Conservation (phyloP, 164 flowering plant species). For the Echeveria elegans region DNA sequence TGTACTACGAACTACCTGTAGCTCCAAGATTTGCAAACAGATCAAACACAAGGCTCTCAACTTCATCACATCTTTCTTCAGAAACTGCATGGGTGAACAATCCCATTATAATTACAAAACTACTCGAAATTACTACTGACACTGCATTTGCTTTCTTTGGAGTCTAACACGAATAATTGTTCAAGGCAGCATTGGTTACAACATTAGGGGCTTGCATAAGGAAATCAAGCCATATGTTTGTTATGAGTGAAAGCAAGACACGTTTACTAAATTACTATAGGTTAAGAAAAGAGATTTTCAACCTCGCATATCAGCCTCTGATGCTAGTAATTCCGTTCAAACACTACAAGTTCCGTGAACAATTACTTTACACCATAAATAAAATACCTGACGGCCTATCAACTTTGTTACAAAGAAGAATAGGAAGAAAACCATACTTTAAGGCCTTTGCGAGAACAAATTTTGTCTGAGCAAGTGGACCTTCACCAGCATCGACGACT, state of each 20-base stretch:
- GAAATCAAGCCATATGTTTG: neutral
- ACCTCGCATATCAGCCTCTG: neutral
- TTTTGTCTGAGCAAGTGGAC: conserved; percentile 97
- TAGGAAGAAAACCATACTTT: conserved; percentile 82
- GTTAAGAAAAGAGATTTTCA: neutral
- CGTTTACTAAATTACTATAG: too few species aligned
- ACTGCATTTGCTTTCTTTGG: neutral
- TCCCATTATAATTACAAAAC: neutral
- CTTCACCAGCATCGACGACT: conserved; percentile 99
- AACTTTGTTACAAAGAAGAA: conserved; percentile 93
- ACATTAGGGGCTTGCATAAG: neutral
- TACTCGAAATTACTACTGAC: neutral
- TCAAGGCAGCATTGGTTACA: neutral
- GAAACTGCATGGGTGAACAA: conserved; percentile 44
- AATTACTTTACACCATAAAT: neutral
- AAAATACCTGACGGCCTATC: conserved; percentile 78
- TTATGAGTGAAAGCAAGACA: neutral
- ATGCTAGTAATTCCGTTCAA: neutral
- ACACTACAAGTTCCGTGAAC: too few species aligned
- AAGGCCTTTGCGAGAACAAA: conserved; percentile 98
- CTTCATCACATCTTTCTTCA: conserved; percentile 95
- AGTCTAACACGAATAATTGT: neutral
- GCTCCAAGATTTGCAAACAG: conserved; percentile 99
- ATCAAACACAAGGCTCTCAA: conserved; percentile 93
- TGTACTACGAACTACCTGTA: conserved; percentile 41